Conservation (phyloP, 768 basidiomycete genomes). For the Austroboletus eburneus region DNA sequence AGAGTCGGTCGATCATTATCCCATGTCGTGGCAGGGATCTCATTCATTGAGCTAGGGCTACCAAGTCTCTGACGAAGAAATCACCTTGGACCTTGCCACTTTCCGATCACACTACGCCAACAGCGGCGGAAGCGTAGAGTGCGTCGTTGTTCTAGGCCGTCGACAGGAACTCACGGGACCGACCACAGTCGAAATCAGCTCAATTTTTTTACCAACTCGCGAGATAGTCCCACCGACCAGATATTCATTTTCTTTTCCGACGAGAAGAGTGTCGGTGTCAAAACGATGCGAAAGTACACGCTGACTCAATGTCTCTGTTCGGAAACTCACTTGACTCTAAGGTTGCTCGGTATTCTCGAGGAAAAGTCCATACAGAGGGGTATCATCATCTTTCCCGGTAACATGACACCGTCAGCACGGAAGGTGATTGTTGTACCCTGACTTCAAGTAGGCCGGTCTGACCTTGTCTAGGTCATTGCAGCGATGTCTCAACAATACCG, state of each 20-base stretch:
- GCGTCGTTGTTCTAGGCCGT: constrained; percentile 31
- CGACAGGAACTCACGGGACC: constrained; percentile 3
- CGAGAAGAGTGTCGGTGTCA: constrained; percentile 92
- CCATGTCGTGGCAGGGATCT: constrained; percentile 12
- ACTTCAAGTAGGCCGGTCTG: no score
- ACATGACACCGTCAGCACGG: constrained; percentile 94
- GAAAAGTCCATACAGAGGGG: constrained; percentile 88
- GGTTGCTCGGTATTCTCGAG: constrained; percentile 85
- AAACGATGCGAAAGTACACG: constrained; percentile 93
- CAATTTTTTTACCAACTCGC: constrained; percentile 84
- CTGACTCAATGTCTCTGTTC: not conserved
- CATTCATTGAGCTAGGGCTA: constrained; percentile 61
- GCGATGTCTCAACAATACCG: constrained; percentile 84
- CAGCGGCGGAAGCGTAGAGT: constrained; percentile 81
- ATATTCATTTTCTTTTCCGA: constrained; percentile 97
- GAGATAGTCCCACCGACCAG: constrained; percentile 62
- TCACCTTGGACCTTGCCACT: constrained; percentile 76
- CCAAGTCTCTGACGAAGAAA: constrained; percentile 91
- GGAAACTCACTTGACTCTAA: constrained; percentile 30
- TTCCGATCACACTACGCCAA: constrained; percentile 76
- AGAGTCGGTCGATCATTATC: constrained; percentile 51
- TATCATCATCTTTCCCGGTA: constrained; percentile 92
- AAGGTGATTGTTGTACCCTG: constrained; percentile 52
- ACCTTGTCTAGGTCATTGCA: constrained; percentile 70
- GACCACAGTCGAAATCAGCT: constrained; percentile 80